These are phyloP conservation scores for Solanum neorickii DNA, from an alignment of 257 asterid species.

Conservation along the genomic window DNA sequence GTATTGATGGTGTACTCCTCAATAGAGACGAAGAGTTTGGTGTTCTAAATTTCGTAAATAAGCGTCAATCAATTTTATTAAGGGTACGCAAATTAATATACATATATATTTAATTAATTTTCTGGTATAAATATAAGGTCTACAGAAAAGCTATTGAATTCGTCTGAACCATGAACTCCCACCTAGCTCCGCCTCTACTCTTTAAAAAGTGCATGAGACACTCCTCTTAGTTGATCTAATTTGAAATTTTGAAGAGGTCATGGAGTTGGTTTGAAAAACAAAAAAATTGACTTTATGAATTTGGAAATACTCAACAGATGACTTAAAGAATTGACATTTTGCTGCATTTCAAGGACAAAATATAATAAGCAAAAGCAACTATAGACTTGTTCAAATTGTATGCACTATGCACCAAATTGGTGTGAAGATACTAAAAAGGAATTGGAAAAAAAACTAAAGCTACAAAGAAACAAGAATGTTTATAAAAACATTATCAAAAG, in stretches of 20 bases:
- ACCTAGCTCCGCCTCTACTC: too few species aligned
- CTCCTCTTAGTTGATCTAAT: not conserved
- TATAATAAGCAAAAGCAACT: not conserved
- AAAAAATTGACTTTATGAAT: not conserved
- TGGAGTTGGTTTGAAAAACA: not conserved
- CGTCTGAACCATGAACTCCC: too few species aligned
- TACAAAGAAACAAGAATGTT: not conserved
- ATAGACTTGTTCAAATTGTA: not conserved
- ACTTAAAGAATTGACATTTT: not conserved
- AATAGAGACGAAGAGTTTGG: too few species aligned
- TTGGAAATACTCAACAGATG: not conserved
- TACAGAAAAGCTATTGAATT: too few species aligned
- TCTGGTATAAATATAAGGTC: too few species aligned
- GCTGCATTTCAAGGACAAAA: not conserved
- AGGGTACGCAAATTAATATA: too few species aligned
- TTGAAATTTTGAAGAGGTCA: not conserved
- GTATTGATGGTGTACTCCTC: not conserved
- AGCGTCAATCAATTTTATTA: too few species aligned
- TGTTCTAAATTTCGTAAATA: too few species aligned
- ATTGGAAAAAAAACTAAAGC: not conserved
- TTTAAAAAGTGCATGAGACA: not conserved
- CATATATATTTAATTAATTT: too few species aligned
- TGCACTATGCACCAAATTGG: not conserved
- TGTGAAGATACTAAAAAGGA: not conserved
- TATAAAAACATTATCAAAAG: not conserved